Percentiles rank a stretch among this genome's conserved stretches.
phyloP scores from a whole-genome alignment of 768 basidiomycete species.

The Mycena crocata region DNA sequence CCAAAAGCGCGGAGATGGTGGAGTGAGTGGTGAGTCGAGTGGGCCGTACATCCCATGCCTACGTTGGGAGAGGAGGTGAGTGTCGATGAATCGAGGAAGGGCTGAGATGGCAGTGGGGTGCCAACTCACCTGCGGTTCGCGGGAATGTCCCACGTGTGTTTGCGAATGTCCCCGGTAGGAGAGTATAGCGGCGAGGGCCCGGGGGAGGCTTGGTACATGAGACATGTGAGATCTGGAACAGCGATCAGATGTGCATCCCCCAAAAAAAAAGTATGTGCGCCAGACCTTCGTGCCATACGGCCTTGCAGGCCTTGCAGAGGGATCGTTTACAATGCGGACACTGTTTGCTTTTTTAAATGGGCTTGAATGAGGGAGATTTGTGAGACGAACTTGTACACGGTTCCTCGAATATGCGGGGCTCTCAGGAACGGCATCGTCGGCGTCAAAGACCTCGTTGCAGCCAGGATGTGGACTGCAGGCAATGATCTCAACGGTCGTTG shows the following conservation, averaged over 20 bases:
- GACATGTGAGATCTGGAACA: slow-evolving; percentile 27
- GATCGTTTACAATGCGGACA: slow-evolving; percentile 31
- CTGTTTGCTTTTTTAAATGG: slow-evolving; percentile 5
- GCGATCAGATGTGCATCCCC: background rate
- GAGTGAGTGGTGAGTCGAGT: background rate
- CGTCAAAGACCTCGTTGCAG: slow-evolving; percentile 30
- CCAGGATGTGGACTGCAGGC: slow-evolving; percentile 29
- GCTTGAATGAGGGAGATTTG: too few species aligned
- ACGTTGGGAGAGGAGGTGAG: background rate
- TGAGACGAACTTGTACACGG: slow-evolving; percentile 14
- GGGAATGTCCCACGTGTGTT: background rate
- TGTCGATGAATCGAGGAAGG: background rate
- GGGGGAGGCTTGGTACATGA: slow-evolving; percentile 30
- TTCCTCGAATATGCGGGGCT: background rate
- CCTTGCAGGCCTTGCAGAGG: slow-evolving; percentile 31
- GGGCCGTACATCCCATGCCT: background rate
- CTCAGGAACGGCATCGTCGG: slow-evolving; percentile 20
- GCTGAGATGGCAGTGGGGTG: background rate
- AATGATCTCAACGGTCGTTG: too few species aligned
- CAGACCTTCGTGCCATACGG: slow-evolving; percentile 32
- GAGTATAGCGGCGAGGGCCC: background rate
- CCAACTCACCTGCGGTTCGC: background rate
- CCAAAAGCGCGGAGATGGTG: background rate
- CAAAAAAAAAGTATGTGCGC: background rate
- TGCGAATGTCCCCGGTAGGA: background rate